Evolutionary conservation across 2,329 filamentous ascomycete genomes (phyloP), one percentile per base, ranked within the genome.

Genomic region (Arthrobotrys conoides): DNA sequence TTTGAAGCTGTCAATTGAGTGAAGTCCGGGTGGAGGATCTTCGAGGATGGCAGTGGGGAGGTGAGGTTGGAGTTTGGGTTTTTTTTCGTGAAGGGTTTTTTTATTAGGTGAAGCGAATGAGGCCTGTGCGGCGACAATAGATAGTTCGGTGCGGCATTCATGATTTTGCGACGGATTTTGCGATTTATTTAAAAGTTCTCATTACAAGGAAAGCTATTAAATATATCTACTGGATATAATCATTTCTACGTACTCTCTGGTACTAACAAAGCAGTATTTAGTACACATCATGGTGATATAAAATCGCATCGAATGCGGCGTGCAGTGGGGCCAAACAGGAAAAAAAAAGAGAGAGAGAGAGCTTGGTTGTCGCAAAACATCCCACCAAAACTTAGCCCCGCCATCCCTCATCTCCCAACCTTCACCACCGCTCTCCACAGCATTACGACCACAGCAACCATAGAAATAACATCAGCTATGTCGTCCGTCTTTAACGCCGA

Each of bases 311-410:
- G 24, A 46, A 61, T 61, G 57, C 57, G 66, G 67, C 67, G 33
- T 16, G 33, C 36, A 20, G 57, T 57, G 72, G 57, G 49, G 71
- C 59, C 5, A 51, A 24, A 51, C 20, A 22, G 20, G 36, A 24
- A 48, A 44, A 44, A 27, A 44, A 44, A 61, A 61, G n/a, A n/a
- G n/a, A n/a, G n/a, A n/a, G n/a, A n/a, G n/a, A 44, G 27, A n/a
- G 22, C 41, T 36, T 36, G 33, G 33, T 36, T 22, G 36, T 36
- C 66, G 57, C 44, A 55, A 59, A 44, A 55, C 30, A 77, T 71
- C 61, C 66, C 67, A 71, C 64, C 55, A 59, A 59, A 59, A 59
- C 18, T 24, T 20, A 61, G 30, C 61, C 55, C 66, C 73, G 49
- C 67, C 67, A 73, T 61, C 66, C 24, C 49, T 51, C 38, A 46